Base-by-base conservation (phyloP, 1,284 basidiomycete species). In the Irpex rosettiformis region DNA sequence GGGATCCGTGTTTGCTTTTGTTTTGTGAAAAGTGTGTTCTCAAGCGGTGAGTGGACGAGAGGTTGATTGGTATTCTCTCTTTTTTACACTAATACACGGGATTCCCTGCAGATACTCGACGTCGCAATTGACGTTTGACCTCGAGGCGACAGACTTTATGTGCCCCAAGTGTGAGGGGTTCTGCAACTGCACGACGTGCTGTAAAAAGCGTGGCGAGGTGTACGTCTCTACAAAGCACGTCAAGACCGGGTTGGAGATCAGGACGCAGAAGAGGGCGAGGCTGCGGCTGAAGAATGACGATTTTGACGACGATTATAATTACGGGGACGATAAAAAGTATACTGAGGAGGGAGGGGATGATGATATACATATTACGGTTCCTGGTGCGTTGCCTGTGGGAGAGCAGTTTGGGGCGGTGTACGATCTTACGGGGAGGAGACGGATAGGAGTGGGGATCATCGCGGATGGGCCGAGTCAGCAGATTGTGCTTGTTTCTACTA, bases 131-230 rank as follows among this genome's bases (percentile, higher is more conserved):
- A 28, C 45, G 45, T 70, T 72, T 62, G 56, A 69, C 18, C 25
- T 61, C 16, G 65, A 58, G 45, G 62, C 61, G 2, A 52, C 51
- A 10, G 27, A 51, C 10, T 72, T 70, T 59, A 54, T 48, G 13
- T 72, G 70, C 51, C 69, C 70, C 7, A 61, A 59, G 48, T 72
- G 69, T 58, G 13, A 3, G 8, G 54, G 61, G 51, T 62, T 21
- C 2, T 72, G 69, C 59, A 69, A 68, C 57, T 72, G 70, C 61
- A 66, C 66, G 3, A n/a, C 11, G 1, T 70, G 70, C 62, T 62
- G 61, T 52, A 27, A 33, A 0, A 57, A 61, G 22, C 67, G 69
- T 8, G 66, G 66, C 27, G 69, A 67, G 56, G n/a, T 49, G 13
- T 71, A 70, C 58, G 61, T 69, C 21, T 52, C 56, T 13, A 56